These are phyloP conservation scores for Onygena corvina DNA, from an alignment of 2,329 filamentous ascomycete species.

Conservation along the genomic window DNA sequence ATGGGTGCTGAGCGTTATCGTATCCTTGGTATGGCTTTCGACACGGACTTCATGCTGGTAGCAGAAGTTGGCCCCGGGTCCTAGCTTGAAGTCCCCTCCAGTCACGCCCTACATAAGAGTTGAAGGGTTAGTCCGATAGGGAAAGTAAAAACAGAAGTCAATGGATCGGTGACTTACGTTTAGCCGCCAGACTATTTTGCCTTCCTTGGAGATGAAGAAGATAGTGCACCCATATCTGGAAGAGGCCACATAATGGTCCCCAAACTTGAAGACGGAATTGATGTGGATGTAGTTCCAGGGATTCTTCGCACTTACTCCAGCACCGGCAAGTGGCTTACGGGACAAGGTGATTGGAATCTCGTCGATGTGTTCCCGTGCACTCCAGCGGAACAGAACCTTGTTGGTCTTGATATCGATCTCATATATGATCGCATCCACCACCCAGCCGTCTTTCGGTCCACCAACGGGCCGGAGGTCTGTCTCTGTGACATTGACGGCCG, in stretches of 20 bases:
- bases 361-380: slow-evolving; percentile 35
- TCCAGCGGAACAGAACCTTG: slow-evolving; percentile 38
- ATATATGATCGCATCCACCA: slow-evolving; percentile 34
- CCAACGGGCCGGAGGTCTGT: slow-evolving; percentile 31
- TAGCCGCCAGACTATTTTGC: slow-evolving; percentile 10
- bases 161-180: slow-evolving; percentile 7
- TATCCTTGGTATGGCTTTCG: neutral
- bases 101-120: slow-evolving; percentile 10
- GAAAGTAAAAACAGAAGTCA: neutral
- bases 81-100: slow-evolving; percentile 15
- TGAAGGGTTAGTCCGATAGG: neutral
- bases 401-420: slow-evolving; percentile 37
- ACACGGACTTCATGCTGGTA: slow-evolving; percentile 13
- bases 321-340: slow-evolving; percentile 3
- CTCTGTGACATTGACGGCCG: slow-evolving; percentile 30
- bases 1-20: slow-evolving; percentile 5
- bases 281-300: slow-evolving; percentile 13
- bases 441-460: slow-evolving; percentile 29
- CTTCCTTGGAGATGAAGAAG: slow-evolving; percentile 8
- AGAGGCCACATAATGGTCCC: slow-evolving; percentile 13
- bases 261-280: slow-evolving; percentile 13
- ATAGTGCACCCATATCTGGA: slow-evolving; percentile 10
- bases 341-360: slow-evolving; percentile 7
- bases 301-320: slow-evolving; percentile 3
- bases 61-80: slow-evolving; percentile 11